Evolutionary conservation across 2,329 filamentous ascomycete species (phyloP).

Genomic region (Exserohilum turcica): DNA sequence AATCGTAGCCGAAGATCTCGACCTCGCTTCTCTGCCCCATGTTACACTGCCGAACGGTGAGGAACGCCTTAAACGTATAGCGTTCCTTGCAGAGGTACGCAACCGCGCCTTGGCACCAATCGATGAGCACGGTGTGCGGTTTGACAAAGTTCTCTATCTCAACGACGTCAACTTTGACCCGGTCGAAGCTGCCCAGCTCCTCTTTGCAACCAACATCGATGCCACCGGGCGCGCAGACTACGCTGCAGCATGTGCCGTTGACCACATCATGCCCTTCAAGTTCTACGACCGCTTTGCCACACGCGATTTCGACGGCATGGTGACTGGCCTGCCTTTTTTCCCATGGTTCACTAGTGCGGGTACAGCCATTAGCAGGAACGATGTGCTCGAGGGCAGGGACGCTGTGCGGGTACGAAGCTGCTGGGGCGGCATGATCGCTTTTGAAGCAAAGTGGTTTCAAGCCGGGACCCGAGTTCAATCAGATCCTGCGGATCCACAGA

Average conservation of each 20-base stretch:
- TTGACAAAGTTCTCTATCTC: slow-evolving; percentile 63
- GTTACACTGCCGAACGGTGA: slow-evolving; percentile 67
- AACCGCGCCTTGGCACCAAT: slow-evolving; percentile 72
- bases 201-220: slow-evolving; percentile 67
- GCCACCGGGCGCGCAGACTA: slow-evolving; percentile 60
- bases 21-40: slow-evolving; percentile 62
- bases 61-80: slow-evolving; percentile 71
- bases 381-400: slow-evolving; percentile 65
- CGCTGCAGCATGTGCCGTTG: slow-evolving; percentile 71
- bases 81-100: slow-evolving; percentile 73
- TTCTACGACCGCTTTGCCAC: slow-evolving; percentile 78
- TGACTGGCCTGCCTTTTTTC: slow-evolving; percentile 67
- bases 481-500: slow-evolving; percentile 17
- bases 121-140: slow-evolving; percentile 60
- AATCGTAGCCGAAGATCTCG: slow-evolving; percentile 66
- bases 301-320: slow-evolving; percentile 68
- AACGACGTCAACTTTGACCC: slow-evolving; percentile 72
- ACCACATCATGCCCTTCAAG: slow-evolving; percentile 69
- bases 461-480: slow-evolving; percentile 33
- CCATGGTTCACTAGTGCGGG: slow-evolving; percentile 67
- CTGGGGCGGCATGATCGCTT: slow-evolving; percentile 78
- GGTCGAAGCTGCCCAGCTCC: slow-evolving; percentile 62
- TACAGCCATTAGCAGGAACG: slow-evolving; percentile 59
- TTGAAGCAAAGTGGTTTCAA: slow-evolving; percentile 66
- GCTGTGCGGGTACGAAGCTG: slow-evolving; percentile 74